Evolutionary conservation across 768 basidiomycete species (phyloP).

Genomic region (Scleroderma citrinum): DNA sequence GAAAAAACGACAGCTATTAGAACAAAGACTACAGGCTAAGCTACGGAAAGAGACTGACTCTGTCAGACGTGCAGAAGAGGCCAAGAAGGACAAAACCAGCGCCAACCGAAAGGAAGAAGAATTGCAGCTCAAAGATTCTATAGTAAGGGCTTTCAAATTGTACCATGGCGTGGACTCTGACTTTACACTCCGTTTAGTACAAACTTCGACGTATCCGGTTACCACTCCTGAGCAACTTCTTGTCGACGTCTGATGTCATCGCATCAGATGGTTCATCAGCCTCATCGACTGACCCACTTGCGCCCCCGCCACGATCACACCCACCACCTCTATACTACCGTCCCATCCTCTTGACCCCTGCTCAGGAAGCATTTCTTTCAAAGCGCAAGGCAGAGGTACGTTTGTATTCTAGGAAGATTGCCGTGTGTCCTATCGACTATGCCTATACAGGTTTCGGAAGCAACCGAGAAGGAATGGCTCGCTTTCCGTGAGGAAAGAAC

Average conservation of each 20-base stretch:
- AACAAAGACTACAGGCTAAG: slow-evolving; percentile 81
- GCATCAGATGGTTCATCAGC: slow-evolving; percentile 32
- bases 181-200: slow-evolving; percentile 41
- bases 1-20: slow-evolving; percentile 77
- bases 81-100: slow-evolving; percentile 71
- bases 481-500: slow-evolving; percentile 57
- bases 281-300: slow-evolving; percentile 32
- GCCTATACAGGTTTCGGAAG: slow-evolving; percentile 46
- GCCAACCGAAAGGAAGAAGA: slow-evolving; percentile 83
- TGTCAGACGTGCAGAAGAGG: slow-evolving; percentile 81
- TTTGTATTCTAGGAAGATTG: background rate
- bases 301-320: slow-evolving; percentile 53
- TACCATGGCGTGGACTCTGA: background rate
- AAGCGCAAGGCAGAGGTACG: slow-evolving; percentile 60
- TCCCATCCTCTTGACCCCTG: slow-evolving; percentile 59
- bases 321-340: slow-evolving; percentile 77
- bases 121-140: slow-evolving; percentile 71
- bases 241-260: slow-evolving; percentile 68
- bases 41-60: slow-evolving; percentile 80
- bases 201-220: slow-evolving; percentile 67
- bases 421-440: background rate
- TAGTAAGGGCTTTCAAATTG: slow-evolving; percentile 42
- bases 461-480: slow-evolving; percentile 64
- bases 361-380: slow-evolving; percentile 62
- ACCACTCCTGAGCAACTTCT: slow-evolving; percentile 69